A percentile compares a stretch with the other conserved stretches of the same genome.
Conservation (phyloP, 73 alveolate genomes). For the Uronychia binucleata region DNA sequence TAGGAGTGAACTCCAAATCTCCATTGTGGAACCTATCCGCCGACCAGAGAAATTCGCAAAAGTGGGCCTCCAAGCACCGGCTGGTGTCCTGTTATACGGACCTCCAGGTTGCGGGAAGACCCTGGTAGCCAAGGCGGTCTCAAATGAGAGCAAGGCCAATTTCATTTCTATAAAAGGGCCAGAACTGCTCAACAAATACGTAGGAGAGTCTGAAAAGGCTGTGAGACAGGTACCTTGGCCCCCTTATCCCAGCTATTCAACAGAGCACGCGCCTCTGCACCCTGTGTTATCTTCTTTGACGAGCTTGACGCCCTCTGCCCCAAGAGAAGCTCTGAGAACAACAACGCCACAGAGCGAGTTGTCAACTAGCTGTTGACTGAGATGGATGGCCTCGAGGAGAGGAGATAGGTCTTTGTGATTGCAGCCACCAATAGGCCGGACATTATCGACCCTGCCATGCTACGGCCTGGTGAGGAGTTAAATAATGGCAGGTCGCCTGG, state of each 20-base stretch:
- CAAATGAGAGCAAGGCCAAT: constrained; percentile 98
- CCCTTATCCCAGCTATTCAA: constrained; percentile 62
- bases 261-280: constrained; percentile 98
- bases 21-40: constrained; percentile 91
- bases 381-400: constrained; percentile 98
- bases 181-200: constrained; percentile 98
- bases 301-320: constrained; percentile 99
- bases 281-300: constrained; percentile 99
- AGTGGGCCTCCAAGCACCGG: constrained; percentile 92
- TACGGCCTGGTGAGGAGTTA: constrained; percentile 86
- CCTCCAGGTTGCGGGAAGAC: constrained; percentile 99
- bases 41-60: constrained; percentile 89
- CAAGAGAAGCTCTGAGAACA: constrained; percentile 88
- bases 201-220: constrained; percentile 99
- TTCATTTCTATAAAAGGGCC: constrained; percentile 99
- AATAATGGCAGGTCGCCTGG: constrained; percentile 77
- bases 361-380: constrained; percentile 99
- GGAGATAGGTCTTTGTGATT: constrained; percentile 93
- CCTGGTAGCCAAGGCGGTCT: constrained; percentile 98
- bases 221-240: constrained; percentile 79
- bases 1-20: constrained; percentile 83
- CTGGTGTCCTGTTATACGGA: constrained; percentile 97
- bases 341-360: constrained; percentile 93
- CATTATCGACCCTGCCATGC: constrained; percentile 99
- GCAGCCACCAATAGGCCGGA: constrained; percentile 99